Evolutionary conservation across 345 rosid species (phyloP), one percentile per base, ranked within the genome.

Genomic region (Populus euphratica): DNA sequence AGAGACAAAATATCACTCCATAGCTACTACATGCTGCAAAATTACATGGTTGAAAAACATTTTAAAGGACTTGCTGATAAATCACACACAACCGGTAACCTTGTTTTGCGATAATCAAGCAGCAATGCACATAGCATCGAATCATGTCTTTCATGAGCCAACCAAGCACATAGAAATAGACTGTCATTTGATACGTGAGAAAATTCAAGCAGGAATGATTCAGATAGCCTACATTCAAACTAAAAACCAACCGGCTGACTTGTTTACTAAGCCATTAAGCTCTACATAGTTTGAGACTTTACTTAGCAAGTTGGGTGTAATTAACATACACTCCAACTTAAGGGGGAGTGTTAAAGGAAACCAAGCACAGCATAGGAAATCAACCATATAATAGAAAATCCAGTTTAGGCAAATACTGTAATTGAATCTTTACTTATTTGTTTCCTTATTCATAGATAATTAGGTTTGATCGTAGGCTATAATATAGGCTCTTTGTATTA

Each of bases 211-310:
- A 44, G 17, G 49, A 44, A 11, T 44, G 17, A 44, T 44, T 3
- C 5, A 13, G 0, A 52, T 2, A 18, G 0, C 23, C 18, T 6
- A 18, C 2, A 52, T 52, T 5, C 0, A 0, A 6, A 18, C 3
- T 5, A 1, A 23, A 7, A 0, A 20, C 7, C 10, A 52, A 7
- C 10, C 2, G 1, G n/a, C 9, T 1, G 0, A 52, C 2, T 6
- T 52, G 5, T 52, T 52, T 20, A 17, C 59, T 6, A 18, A 52
- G 2, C 23, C n/a, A 18, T 5, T 18, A 0, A 20, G 10, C 1
- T 18, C 9, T 0, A 17, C 59, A 52, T 2, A 52, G 4, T 52
- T 52, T 20, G 6, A 1, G 2, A 52, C 23, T 0, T 18, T 52
- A 52, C 59, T 17, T 18, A 2, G 8, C 59, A 52, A 20, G 59